Conservation (phyloP, 2,329 filamentous ascomycete species). For the Pseudogymnoascus sp. region DNA sequence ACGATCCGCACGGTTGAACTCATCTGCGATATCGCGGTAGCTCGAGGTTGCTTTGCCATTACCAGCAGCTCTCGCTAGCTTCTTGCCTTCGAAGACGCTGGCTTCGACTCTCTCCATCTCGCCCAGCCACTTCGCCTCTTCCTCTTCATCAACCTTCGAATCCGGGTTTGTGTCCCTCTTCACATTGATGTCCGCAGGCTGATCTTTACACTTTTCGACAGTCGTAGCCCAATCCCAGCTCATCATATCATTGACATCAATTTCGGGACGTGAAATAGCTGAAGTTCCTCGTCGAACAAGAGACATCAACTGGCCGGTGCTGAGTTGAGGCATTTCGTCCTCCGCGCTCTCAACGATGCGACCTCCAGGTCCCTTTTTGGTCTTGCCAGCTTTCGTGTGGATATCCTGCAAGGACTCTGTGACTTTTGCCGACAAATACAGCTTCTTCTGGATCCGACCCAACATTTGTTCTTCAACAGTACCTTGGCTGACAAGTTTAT, state of each 20-base stretch:
- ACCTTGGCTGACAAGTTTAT: constrained; percentile 81
- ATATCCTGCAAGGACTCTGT: constrained; percentile 50
- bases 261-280: constrained; percentile 42
- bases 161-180: constrained; percentile 27
- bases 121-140: constrained; percentile 47
- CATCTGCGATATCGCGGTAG: constrained; percentile 29
- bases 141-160: constrained; percentile 33
- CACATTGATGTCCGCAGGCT: constrained; percentile 35
- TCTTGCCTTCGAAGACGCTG: constrained; percentile 49
- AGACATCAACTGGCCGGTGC: constrained; percentile 43
- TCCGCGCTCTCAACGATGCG: constrained; percentile 19
- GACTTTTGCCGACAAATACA: constrained; percentile 52
- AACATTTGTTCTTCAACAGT: constrained; percentile 86
- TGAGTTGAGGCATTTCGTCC: constrained; percentile 44
- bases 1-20: constrained; percentile 38
- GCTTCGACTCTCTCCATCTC: constrained; percentile 49
- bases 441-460: constrained; percentile 42
- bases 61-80: constrained; percentile 31
- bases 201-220: constrained; percentile 45
- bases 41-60: constrained; percentile 24
- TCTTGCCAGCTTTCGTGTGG: constrained; percentile 31
- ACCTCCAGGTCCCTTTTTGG: constrained; percentile 23
- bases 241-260: constrained; percentile 48
- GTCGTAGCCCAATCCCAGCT: constrained; percentile 47
- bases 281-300: constrained; percentile 46